phyloP scores from a whole-genome alignment of 345 rosid species.

The Aegle marmelos region DNA sequence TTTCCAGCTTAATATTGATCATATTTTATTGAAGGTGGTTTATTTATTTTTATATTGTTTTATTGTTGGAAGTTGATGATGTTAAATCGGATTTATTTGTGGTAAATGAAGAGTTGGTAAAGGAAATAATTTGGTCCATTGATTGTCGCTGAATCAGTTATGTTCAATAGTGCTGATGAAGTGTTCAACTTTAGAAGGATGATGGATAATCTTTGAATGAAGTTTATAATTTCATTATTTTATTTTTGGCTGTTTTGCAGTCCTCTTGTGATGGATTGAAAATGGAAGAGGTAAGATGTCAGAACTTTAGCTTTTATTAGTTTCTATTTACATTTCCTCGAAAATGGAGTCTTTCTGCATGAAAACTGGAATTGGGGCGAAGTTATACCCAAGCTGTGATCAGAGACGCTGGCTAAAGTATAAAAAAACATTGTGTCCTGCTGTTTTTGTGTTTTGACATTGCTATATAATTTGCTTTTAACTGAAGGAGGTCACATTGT shows the following conservation, averaged over 20 bases:
- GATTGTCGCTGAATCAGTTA: neutral
- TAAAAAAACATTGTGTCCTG: neutral
- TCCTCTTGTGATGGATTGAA: conserved; percentile 57
- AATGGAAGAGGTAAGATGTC: conserved; percentile 60
- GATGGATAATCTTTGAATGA: neutral
- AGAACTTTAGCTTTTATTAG: neutral
- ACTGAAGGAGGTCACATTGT: neutral
- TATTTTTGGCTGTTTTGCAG: conserved; percentile 42
- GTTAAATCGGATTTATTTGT: neutral
- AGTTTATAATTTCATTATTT: neutral
- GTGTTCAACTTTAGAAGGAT: neutral
- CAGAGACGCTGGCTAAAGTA: neutral
- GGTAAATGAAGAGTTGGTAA: neutral
- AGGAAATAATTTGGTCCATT: neutral
- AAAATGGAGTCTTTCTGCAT: neutral
- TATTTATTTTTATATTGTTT: neutral
- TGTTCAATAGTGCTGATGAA: neutral
- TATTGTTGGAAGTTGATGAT: neutral
- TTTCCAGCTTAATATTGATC: conserved; percentile 72
- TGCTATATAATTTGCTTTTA: neutral
- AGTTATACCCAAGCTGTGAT: neutral
- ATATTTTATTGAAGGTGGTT: conserved; percentile 80
- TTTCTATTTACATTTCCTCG: neutral
- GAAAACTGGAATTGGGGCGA: neutral
- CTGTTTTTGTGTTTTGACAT: neutral